Conservation (phyloP, 805 yeast species). For the Starmerella powellii region DNA sequence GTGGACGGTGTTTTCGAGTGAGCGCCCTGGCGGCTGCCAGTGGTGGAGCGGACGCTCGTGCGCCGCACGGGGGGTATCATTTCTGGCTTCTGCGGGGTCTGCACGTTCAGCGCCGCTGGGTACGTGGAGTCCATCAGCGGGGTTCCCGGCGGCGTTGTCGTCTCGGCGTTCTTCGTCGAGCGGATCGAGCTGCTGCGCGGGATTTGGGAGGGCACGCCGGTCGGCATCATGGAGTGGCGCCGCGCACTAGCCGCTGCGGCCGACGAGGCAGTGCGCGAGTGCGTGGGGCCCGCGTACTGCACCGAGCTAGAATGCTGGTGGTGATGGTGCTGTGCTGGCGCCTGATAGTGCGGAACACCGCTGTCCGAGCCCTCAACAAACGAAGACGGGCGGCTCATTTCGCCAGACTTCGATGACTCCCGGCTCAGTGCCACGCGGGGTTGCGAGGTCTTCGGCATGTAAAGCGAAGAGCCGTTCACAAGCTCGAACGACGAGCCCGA, state of each 20-base stretch:
- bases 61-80: slow-evolving; percentile 9
- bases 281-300: no score
- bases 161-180: neutral
- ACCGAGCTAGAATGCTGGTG: neutral
- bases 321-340: neutral
- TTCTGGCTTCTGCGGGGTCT: slow-evolving; percentile 10
- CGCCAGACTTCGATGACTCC: slow-evolving; percentile 28
- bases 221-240: neutral
- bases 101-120: neutral
- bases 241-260: neutral
- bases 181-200: slow-evolving; percentile 1
- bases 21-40: no score
- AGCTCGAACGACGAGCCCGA: slow-evolving; percentile 9
- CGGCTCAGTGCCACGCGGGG: slow-evolving; percentile 28
- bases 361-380: neutral
- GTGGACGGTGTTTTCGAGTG: no score
- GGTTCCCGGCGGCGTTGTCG: neutral
- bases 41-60: slow-evolving; percentile 1
- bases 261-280: neutral
- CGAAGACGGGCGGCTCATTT: slow-evolving; percentile 26
- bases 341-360: neutral
- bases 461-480: slow-evolving; percentile 13
- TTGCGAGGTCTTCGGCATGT: slow-evolving; percentile 24
- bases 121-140: neutral
- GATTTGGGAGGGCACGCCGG: neutral